Base-by-base conservation (phyloP, 2,329 filamentous ascomycete genomes). In the Claviceps pusilla region DNA sequence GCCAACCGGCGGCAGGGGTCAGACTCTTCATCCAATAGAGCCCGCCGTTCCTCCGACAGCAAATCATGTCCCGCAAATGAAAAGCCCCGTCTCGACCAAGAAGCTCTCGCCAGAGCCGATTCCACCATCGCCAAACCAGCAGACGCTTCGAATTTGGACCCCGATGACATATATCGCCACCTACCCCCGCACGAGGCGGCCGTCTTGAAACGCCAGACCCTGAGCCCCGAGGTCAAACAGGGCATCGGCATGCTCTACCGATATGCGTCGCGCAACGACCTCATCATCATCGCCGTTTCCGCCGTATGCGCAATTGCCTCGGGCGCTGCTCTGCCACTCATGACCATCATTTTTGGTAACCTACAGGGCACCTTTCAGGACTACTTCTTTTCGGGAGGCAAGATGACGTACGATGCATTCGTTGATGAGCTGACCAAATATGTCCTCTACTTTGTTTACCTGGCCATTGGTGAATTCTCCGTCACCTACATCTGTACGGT, bases 381-480 rank as follows among this genome's bases (percentile, higher is more conserved):
- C 28, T 87, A 80, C 60, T 79, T 86, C 59, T 66, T 72, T 24
- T 53, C 62, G 3, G 70, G 70, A 7, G 70, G 71, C 7, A 65
- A 63, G 0, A 71, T 77, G 19, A 64, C 68, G 1, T 76, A 76
- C 46, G 64, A 73, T 42, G 70, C 73, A 0, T 93, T 93, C 68
- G 74, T 76, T 51, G 58, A 70, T 53, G 71, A 81, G 56, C 72
- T 94, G 61, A 71, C 71, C 9, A 73, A 75, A 47, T 78, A 84
- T 61, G 85, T 89, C 11, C 70, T 94, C 41, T 94, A 94, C 69
- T 93, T 94, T 59, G 72, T 95, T 39, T 95, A 95, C 66, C 77
- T 95, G 49, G 89, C 80, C 47, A 82, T 95, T 55, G 89, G 76
- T 58, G 85, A 90, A 64, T 95, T 94, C 59, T 69, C 87, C 48